These are phyloP conservation scores for Tremellales sp. DNA, from an alignment of 1,284 basidiomycete species.

Conservation along the genomic window DNA sequence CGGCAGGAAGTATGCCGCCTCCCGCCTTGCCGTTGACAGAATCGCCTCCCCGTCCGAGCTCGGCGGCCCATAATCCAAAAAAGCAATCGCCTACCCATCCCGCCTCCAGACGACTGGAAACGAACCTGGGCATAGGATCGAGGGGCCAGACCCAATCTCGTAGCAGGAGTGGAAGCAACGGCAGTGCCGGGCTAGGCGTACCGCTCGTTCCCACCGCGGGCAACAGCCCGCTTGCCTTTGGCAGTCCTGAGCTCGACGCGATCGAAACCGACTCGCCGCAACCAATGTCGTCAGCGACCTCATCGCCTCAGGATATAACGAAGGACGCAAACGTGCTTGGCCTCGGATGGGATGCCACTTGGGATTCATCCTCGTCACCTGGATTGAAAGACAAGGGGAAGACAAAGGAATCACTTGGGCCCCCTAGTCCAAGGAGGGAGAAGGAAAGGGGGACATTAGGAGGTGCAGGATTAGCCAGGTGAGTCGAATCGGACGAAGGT, in stretches of 20 bases:
- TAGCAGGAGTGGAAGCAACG: constrained; percentile 8
- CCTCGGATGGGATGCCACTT: constrained; percentile 29
- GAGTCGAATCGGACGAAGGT: constrained; percentile 5
- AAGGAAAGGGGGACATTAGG: constrained; percentile 20
- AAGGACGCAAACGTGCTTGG: constrained; percentile 35
- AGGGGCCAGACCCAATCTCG: background rate
- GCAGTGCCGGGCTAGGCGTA: constrained; percentile 2
- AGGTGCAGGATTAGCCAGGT: constrained; percentile 19
- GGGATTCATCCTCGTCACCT: constrained; percentile 22
- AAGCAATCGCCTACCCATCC: constrained; percentile 22
- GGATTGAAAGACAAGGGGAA: constrained; percentile 30
- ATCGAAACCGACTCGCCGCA: constrained; percentile 15
- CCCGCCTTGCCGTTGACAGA: constrained; percentile 2
- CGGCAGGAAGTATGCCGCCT: constrained; percentile 12
- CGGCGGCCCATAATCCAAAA: constrained; percentile 1
- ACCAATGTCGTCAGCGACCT: constrained; percentile 7
- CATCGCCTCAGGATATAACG: constrained; percentile 13
- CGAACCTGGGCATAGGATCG: background rate
- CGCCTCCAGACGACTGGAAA: constrained; percentile 12
- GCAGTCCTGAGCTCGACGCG: constrained; percentile 33
- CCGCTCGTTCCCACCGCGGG: constrained; percentile 10
- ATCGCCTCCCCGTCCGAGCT: constrained; percentile 16
- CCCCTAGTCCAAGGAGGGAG: constrained; percentile 34
- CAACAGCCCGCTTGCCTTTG: constrained; percentile 35
- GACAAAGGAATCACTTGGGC: constrained; percentile 22